These are phyloP conservation scores for Melampsora larici-populina DNA, from an alignment of 1,284 basidiomycete genomes.

Conservation along the genomic window DNA sequence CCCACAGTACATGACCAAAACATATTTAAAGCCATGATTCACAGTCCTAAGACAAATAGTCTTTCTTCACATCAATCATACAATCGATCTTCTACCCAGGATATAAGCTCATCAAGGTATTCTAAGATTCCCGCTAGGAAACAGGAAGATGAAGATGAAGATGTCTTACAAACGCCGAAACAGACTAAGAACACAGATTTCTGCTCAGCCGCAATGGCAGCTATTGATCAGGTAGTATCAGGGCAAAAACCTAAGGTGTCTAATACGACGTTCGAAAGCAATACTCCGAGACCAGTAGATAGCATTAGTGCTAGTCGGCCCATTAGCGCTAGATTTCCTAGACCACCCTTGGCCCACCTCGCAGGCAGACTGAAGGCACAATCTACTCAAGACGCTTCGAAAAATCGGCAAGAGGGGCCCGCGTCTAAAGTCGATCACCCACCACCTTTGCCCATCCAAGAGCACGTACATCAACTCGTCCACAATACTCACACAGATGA, in stretches of 20 bases:
- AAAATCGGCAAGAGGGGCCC: neutral
- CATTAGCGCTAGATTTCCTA: neutral
- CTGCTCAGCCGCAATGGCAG: neutral
- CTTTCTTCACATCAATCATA: neutral
- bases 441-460: neutral
- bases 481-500: neutral
- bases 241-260: neutral
- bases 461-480: neutral
- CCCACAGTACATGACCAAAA: neutral
- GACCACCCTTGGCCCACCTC: neutral
- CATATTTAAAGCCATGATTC: neutral
- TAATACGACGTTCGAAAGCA: neutral
- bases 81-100: neutral
- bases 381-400: neutral
- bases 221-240: neutral
- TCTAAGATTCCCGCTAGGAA: neutral
- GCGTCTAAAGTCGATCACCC: neutral
- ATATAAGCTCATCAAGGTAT: neutral
- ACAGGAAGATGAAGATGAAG: neutral
- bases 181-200: neutral
- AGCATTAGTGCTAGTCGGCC: neutral
- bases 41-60: neutral
- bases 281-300: neutral
- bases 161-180: neutral
- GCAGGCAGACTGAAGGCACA: neutral